Evolutionary conservation across 2,329 filamentous ascomycete genomes (phyloP), one percentile per base, ranked within the genome.

Genomic region (Penicillium fuscoglaucum): DNA sequence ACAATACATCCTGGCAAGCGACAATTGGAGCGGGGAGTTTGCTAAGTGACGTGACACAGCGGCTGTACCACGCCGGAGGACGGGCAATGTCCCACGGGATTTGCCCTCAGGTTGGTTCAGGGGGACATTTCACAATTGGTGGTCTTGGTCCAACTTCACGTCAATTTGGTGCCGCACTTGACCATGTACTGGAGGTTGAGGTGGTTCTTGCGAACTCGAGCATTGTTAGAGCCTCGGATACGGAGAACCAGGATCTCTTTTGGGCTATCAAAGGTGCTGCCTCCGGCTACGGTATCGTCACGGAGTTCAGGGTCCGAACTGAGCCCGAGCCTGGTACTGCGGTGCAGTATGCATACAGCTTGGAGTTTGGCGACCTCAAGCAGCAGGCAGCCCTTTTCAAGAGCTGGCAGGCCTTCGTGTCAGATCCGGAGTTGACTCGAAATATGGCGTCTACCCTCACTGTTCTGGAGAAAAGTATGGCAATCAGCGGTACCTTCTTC

Each of bases 281-380:
- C 1, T 68, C 73, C 7, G 68, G 69, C 24, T 76, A 76, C 60
- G 74, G 73, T 10, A 69, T 77, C n/a, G 70, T 77, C 6, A 77
- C 74, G 1, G 71, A 73, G 48, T 76, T 77, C 56, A 70, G 68
- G 10, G 63, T 77, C 28, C 70, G 71, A 37, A 77, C 75, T 0
- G 66, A 75, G 45, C 65, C 70, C 0, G 73, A 70, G 15, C 31
- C 46, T 26, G 46, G 29, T 73, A 75, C 7, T 41, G 76, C 84
- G 3, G 79, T 89, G 6, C 79, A 86, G 58, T 88, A 86, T 70
- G 80, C 80, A 3, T 88, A 83, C 71, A 79, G 77, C 15, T 73
- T 87, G 56, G 77, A 75, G 17, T 76, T 84, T 6, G 79, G 78
- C 10, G 79, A 13, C 2, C n/a, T 2, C 19, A 48, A 26, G 3